These are phyloP conservation scores for Podaxis carcinomalis DNA, from an alignment of 768 basidiomycete genomes.

Conservation along the genomic window DNA sequence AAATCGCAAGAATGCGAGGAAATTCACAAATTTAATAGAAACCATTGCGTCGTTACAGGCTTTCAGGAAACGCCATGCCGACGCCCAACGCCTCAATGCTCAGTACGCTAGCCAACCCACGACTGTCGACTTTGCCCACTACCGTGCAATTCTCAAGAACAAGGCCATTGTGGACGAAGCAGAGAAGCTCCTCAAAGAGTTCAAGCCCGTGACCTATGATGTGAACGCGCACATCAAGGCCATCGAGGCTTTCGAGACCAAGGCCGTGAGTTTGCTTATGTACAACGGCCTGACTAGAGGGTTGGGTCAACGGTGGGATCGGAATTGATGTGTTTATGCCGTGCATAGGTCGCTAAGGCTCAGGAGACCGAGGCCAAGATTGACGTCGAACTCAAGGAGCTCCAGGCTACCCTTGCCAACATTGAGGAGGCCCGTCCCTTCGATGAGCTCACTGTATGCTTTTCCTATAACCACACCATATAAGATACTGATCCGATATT, in stretches of 20 bases:
- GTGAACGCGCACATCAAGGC: slow-evolving; percentile 86
- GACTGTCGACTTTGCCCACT: slow-evolving; percentile 87
- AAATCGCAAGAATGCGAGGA: background rate
- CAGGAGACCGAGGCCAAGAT: slow-evolving; percentile 88
- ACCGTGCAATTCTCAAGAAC: slow-evolving; percentile 91
- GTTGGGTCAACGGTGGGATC: background rate
- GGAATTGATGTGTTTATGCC: background rate
- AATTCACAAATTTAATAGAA: slow-evolving; percentile 42
- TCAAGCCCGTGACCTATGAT: slow-evolving; percentile 96
- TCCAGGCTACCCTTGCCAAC: slow-evolving; percentile 91
- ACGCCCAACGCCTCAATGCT: slow-evolving; percentile 73
- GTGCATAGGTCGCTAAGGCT: slow-evolving; percentile 73
- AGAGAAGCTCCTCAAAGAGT: slow-evolving; percentile 82
- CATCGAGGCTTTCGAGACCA: slow-evolving; percentile 94
- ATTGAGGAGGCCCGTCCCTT: slow-evolving; percentile 97
- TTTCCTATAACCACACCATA: background rate
- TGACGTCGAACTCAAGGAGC: slow-evolving; percentile 83
- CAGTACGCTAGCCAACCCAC: slow-evolving; percentile 68
- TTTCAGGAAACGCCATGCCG: slow-evolving; percentile 93
- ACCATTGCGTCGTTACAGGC: slow-evolving; percentile 87
- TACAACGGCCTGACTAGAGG: background rate
- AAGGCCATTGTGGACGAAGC: slow-evolving; percentile 87
- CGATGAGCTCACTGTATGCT: slow-evolving; percentile 90
- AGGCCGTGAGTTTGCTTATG: slow-evolving; percentile 61
- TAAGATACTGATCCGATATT: background rate